Evolutionary conservation across 495 filamentous ascomycete species (phyloP).

Genomic region (Penicillium steckii): DNA sequence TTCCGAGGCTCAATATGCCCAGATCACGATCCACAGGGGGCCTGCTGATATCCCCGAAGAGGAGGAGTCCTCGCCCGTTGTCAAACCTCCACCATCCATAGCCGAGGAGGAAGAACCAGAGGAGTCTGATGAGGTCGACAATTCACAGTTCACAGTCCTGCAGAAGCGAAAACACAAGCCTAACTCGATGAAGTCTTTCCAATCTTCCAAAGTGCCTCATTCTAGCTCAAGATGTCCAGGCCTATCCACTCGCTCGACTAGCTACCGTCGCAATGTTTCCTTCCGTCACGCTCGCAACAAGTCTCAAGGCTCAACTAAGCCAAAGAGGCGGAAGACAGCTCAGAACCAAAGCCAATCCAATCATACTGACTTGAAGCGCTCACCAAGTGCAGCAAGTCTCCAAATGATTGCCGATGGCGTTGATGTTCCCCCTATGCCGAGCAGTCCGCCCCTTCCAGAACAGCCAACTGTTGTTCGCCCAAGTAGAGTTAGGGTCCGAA

Average conservation of each 20-base stretch:
- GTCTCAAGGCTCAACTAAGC: slow-evolving; percentile 39
- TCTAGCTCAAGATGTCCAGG: slow-evolving; percentile 61
- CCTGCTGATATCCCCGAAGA: slow-evolving; percentile 7
- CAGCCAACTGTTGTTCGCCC: slow-evolving; percentile 40
- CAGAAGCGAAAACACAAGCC: slow-evolving; percentile 35
- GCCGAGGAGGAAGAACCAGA: slow-evolving; percentile 24
- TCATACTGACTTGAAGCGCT: slow-evolving; percentile 18
- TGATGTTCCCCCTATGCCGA: slow-evolving; percentile 18
- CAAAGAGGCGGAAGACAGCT: slow-evolving; percentile 20
- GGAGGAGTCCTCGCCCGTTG: slow-evolving; percentile 7
- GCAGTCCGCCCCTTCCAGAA: slow-evolving; percentile 41
- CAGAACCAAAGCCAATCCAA: neutral
- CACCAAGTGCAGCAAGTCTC: slow-evolving; percentile 32
- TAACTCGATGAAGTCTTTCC: slow-evolving; percentile 40
- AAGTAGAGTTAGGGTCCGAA: slow-evolving; percentile 25
- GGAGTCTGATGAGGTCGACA: neutral
- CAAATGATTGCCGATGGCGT: slow-evolving; percentile 19
- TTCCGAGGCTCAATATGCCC: slow-evolving; percentile 48
- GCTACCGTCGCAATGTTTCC: slow-evolving; percentile 75
- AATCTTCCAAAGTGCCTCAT: slow-evolving; percentile 32
- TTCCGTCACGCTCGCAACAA: slow-evolving; percentile 62
- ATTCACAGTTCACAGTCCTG: slow-evolving; percentile 35
- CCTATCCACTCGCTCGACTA: slow-evolving; percentile 52
- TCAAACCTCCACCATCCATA: slow-evolving; percentile 24
- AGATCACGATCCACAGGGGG: slow-evolving; percentile 65